Evolutionary conservation across 2,329 filamentous ascomycete species (phyloP), one percentile per base, ranked within the genome.

Genomic region (Colletotrichum orbiculare): DNA sequence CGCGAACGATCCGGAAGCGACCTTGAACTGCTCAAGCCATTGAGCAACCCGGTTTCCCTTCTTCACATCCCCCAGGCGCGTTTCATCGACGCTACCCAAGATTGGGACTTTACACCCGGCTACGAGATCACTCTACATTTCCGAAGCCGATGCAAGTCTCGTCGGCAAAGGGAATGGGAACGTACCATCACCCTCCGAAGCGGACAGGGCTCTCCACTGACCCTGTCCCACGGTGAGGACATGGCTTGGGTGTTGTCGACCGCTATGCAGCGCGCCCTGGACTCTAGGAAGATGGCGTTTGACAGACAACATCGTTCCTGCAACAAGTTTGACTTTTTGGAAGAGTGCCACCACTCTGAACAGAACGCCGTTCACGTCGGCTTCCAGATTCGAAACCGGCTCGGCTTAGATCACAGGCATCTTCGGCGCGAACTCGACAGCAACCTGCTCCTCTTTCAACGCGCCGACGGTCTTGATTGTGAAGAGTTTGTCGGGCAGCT

Each of bases 21-120:
- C 39, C 74, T 77, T 35, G 78, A 80, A 61, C 78, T 79, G 13
- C 74, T 78, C 53, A 73, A 73, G n/a, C 80, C 81, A 13, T 74
- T 77, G 12, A 79, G 76, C 52, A 76, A 76, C n/a, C 80, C 82
- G 2, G 78, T 83, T 55, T 75, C 82, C 2, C 75, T 83, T 39
- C 74, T 74, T 38, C 85, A 82, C 65, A 75, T 87, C 25, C 84
- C 84, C 8, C 77, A 75, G 33, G 76, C 76, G 34, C 76, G 74
- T 41, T 84, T 83, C 69, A 70, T 81, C 38, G 79, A 83, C 49
- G 73, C 77, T n/a, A 73, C 76, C 0, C 82, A 84, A 65, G 68
- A 73, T 8, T 85, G 83, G 66, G 79, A 83, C 64, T 77, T 77
- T 37, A 71, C 80, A 3, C 82, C 84, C 5, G 84, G 84, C n/a